These are phyloP conservation scores for Luffa aegyptiaca DNA, from an alignment of 306 rosid genomes.

Conservation along the genomic window DNA sequence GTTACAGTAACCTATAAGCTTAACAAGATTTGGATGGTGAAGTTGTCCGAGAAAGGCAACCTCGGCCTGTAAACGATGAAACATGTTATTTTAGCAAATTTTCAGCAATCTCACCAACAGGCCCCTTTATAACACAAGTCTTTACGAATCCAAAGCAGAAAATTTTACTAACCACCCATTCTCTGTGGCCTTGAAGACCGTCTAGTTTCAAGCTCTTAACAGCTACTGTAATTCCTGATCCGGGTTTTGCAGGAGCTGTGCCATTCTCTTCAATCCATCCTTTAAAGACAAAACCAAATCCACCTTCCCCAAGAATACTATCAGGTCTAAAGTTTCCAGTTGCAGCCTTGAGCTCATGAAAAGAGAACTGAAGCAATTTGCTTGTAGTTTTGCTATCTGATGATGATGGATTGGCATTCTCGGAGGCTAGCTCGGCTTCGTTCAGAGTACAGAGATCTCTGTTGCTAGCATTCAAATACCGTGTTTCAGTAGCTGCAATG, in stretches of 20 bases:
- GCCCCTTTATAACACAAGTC: not conserved
- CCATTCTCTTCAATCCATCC: conserved; percentile 99
- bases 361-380: conserved; percentile 67
- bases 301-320: conserved; percentile 98
- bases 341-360: conserved; percentile 85
- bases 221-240: conserved; percentile 87
- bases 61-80: conserved; percentile 60
- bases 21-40: conserved; percentile 92
- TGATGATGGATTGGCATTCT: conserved; percentile 45
- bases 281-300: conserved; percentile 89
- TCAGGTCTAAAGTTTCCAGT: conserved; percentile 98
- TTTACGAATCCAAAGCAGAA: conserved; percentile 31
- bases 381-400: conserved; percentile 44
- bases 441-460: conserved; percentile 62
- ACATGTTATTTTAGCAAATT: not conserved
- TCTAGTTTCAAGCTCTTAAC: conserved; percentile 93
- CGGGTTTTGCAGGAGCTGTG: conserved; percentile 92
- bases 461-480: conserved; percentile 90
- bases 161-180: conserved; percentile 97
- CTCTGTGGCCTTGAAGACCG: conserved; percentile 98
- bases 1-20: conserved; percentile 83
- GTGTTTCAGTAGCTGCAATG: conserved; percentile 79
- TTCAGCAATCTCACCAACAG: conserved; percentile 16
- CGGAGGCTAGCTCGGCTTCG: conserved; percentile 64
- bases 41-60: conserved; percentile 95